Percentiles rank a stretch among this genome's conserved stretches.
Conservation (phyloP, 805 yeast genomes). For the Suhomyces pyralidae region DNA sequence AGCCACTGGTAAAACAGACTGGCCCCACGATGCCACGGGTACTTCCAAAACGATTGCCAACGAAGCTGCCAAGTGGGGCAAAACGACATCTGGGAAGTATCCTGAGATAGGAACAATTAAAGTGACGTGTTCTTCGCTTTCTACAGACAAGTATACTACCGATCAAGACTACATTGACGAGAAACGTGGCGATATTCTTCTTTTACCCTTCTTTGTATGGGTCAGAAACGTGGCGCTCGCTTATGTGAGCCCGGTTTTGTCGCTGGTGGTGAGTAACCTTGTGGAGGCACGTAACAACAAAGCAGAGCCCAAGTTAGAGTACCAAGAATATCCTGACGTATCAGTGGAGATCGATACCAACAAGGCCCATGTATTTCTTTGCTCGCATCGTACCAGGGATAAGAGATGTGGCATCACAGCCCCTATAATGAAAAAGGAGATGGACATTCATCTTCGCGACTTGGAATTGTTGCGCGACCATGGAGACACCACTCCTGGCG, state of each 20-base stretch:
- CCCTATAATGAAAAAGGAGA: slow-evolving; percentile 77
- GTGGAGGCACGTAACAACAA: slow-evolving; percentile 18
- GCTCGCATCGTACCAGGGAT: slow-evolving; percentile 90
- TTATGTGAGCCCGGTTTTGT: slow-evolving; percentile 45
- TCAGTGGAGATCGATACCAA: slow-evolving; percentile 29
- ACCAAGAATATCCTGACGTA: slow-evolving; percentile 25
- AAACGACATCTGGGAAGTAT: slow-evolving; percentile 12
- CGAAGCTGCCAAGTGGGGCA: slow-evolving; percentile 39
- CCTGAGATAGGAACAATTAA: slow-evolving; percentile 37
- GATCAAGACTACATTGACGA: slow-evolving; percentile 40
- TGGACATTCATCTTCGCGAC: slow-evolving; percentile 70
- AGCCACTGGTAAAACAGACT: slow-evolving; percentile 81
- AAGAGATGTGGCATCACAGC: slow-evolving; percentile 94
- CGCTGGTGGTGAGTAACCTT: slow-evolving; percentile 42
- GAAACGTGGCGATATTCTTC: slow-evolving; percentile 54
- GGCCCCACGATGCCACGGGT: slow-evolving; percentile 74
- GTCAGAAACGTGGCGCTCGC: slow-evolving; percentile 46
- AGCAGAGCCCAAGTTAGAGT: slow-evolving; percentile 2
- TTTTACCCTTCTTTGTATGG: slow-evolving; percentile 77
- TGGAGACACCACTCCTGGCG: slow-evolving; percentile 72
- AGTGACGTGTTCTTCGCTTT: slow-evolving; percentile 54
- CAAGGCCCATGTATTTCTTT: slow-evolving; percentile 60
- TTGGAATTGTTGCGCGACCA: slow-evolving; percentile 70
- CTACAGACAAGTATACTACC: slow-evolving; percentile 43
- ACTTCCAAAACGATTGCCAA: slow-evolving; percentile 43